These are phyloP conservation scores for Flaveria linearis DNA, from an alignment of 129 eudicot genomes.

Conservation along the genomic window DNA sequence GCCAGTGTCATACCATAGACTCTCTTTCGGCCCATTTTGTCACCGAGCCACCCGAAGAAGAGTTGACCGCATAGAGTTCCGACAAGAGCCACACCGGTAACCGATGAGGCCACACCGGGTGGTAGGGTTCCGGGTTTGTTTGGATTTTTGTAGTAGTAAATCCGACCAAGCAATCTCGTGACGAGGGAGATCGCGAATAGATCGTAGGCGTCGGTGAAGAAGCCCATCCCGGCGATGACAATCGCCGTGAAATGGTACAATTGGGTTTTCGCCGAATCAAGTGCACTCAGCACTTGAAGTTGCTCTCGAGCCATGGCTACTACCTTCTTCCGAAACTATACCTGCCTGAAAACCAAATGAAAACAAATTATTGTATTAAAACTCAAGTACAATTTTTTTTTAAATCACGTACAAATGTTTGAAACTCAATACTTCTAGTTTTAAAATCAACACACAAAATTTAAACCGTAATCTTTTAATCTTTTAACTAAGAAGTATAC, in stretches of 20 bases:
- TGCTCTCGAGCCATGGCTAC: constrained; percentile 40
- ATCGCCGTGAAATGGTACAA: constrained; percentile 54
- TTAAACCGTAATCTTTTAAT: too few species aligned
- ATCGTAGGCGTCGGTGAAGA: constrained; percentile 62
- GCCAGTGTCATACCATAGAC: constrained; percentile 54
- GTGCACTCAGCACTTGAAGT: constrained; percentile 51
- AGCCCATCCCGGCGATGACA: constrained; percentile 60
- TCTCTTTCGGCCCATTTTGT: constrained; percentile 52
- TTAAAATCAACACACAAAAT: too few species aligned
- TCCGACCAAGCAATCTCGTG: constrained; percentile 52
- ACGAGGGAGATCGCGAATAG: constrained; percentile 52
- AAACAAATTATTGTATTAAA: not conserved
- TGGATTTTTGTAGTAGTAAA: constrained; percentile 38
- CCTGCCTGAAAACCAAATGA: constrained; percentile 1
- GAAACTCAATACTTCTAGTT: too few species aligned
- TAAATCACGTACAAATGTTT: not conserved
- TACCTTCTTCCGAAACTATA: constrained; percentile 27
- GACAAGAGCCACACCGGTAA: constrained; percentile 51
- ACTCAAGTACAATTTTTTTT: too few species aligned
- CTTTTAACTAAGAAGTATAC: too few species aligned
- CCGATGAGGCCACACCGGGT: constrained; percentile 37
- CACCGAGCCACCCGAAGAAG: constrained; percentile 62
- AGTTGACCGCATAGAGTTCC: constrained; percentile 51
- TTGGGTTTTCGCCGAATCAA: constrained; percentile 57
- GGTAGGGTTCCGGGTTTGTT: constrained; percentile 47